phyloP scores from a whole-genome alignment of 2,329 filamentous ascomycete genomes.

The Aspergillus ruber region DNA sequence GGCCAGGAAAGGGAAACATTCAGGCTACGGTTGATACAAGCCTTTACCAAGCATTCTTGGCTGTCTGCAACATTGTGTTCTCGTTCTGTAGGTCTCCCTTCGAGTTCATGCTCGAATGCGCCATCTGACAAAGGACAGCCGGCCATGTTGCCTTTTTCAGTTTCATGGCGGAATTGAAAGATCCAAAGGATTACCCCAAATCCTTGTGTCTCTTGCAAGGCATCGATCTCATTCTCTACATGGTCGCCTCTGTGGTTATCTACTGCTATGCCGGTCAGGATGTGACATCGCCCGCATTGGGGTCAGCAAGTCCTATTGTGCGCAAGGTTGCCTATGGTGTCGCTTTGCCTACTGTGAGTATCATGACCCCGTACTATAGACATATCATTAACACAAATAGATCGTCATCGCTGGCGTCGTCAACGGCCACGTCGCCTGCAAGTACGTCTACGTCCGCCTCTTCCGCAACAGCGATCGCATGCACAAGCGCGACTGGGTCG shows the following conservation, averaged over 20 bases:
- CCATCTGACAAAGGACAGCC: constrained; percentile 42
- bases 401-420: constrained; percentile 64
- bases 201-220: constrained; percentile 55
- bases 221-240: constrained; percentile 54
- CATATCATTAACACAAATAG: constrained; percentile 6
- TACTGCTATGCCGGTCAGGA: constrained; percentile 57
- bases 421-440: constrained; percentile 57
- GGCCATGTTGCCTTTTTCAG: constrained; percentile 62
- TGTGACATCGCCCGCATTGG: constrained; percentile 59
- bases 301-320: constrained; percentile 50
- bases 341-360: constrained; percentile 52
- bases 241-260: constrained; percentile 59
- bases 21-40: constrained; percentile 31
- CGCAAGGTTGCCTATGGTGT: constrained; percentile 60
- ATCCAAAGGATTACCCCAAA: constrained; percentile 53
- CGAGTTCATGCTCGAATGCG: constrained; percentile 43
- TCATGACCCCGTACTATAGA: not conserved
- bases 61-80: constrained; percentile 60
- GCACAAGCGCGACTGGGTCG: constrained; percentile 40
- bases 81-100: constrained; percentile 51
- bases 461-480: constrained; percentile 53
- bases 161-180: constrained; percentile 57
- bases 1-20: constrained; percentile 28
- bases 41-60: constrained; percentile 51
- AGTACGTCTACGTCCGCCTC: constrained; percentile 57